Percentiles rank a stretch among this genome's conserved stretches.
phyloP scores from a whole-genome alignment of 257 asterid species.

The Ilex asprella region DNA sequence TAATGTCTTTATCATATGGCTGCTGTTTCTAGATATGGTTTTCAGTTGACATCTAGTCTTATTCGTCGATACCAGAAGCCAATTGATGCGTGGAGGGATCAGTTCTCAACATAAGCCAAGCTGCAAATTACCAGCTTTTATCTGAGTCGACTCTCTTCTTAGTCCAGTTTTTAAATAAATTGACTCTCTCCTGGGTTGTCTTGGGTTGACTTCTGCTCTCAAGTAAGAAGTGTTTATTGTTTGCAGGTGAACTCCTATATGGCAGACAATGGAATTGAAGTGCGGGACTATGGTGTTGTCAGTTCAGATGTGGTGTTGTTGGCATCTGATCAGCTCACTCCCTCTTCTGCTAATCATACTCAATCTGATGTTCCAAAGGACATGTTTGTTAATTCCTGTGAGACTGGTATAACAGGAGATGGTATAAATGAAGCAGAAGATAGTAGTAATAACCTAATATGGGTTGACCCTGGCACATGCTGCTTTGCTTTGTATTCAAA shows the following conservation, averaged over 20 bases:
- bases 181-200: slow-evolving; percentile 3
- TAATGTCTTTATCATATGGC: slow-evolving; percentile 7
- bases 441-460: slow-evolving; percentile 39
- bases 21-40: too few relatives aligned
- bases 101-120: too few relatives aligned
- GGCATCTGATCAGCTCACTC: slow-evolving; percentile 58
- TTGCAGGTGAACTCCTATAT: slow-evolving; percentile 55
- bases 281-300: slow-evolving; percentile 66
- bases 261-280: slow-evolving; percentile 60
- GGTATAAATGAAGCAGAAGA: slow-evolving; percentile 27
- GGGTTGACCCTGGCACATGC: slow-evolving; percentile 86
- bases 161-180: slow-evolving; percentile 7
- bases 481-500: slow-evolving; percentile 77
- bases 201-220: slow-evolving; percentile 10
- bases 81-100: too few relatives aligned
- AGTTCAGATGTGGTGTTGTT: slow-evolving; percentile 64
- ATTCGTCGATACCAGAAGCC: too few relatives aligned
- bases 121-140: neutral
- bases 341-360: slow-evolving; percentile 4
- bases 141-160: neutral
- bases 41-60: too few relatives aligned
- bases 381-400: neutral
- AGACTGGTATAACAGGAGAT: slow-evolving; percentile 14
- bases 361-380: slow-evolving; percentile 10
- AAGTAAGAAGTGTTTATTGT: slow-evolving; percentile 6